Evolutionary conservation across 345 rosid species (phyloP), one percentile per base, ranked within the genome.

Genomic region (Bruguiera parviflora): DNA sequence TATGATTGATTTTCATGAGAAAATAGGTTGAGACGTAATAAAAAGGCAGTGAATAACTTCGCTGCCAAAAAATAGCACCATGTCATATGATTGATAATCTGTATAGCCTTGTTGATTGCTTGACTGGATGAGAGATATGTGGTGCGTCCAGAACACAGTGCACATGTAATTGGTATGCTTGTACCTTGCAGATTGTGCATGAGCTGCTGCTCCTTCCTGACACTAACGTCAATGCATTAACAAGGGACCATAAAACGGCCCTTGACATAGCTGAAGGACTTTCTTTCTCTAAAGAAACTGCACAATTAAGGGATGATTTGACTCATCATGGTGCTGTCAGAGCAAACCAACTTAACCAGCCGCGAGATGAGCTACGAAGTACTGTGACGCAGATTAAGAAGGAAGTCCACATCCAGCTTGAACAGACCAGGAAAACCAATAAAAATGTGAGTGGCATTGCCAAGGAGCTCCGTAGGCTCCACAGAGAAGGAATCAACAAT

Each of bases 231-330:
- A 92, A 95, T 58, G 92, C 87, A 5, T 70, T 89, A 66, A 92
- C 96, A 51, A 85, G 92, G 74, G 92, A 95, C 66, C 86, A 71
- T 13, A 88, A 86, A 79, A 95, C 97, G 5, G 88, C 98, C 8
- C 84, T 87, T 28, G 97, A 92, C 78, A 90, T 92, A 35, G 97
- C 87, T 21, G 97, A 92, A 69, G 92, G 88, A 35, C 91, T 91
- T 58, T 84, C 93, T 35, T 81, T 84, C 60, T 92, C 96, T 6
- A 90, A 88, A 72, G 96, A 88, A 73, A 76, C 81, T 0, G 55
- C 75, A 6, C 96, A 88, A 74, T 82, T 94, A 68, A 87, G 70
- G 71, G 92, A 84, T 5, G 76, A 70, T 65, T 73, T 94, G 79
- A 68, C 78, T 28, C 87, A 83, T 60, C 84, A 75, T 24, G 98